These are phyloP conservation scores for Talaromyces rugulosus DNA, from an alignment of 2,329 filamentous ascomycete genomes.

Conservation along the genomic window DNA sequence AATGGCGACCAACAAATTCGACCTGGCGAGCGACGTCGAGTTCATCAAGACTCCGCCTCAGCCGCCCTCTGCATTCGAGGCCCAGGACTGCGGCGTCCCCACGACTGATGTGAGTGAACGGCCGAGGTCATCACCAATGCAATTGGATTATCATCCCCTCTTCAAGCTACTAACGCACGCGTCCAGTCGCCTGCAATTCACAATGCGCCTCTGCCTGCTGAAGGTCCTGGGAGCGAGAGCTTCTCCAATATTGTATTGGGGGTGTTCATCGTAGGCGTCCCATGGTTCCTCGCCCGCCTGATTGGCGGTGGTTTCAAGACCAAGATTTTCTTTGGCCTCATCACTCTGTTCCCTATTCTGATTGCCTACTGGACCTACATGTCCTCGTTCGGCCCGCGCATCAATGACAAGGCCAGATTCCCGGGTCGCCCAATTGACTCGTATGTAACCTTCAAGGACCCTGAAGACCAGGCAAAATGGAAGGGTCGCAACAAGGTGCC, in stretches of 20 bases:
- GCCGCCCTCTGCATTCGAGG: conserved; percentile 46
- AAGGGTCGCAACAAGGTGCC: conserved; percentile 46
- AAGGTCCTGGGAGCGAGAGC: conserved; percentile 73
- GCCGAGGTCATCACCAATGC: neutral
- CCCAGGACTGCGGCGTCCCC: conserved; percentile 56
- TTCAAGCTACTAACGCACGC: neutral
- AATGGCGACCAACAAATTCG: neutral
- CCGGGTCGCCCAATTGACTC: conserved; percentile 84
- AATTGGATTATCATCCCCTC: neutral
- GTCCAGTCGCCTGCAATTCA: conserved; percentile 78
- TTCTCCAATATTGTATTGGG: conserved; percentile 82
- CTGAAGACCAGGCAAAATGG: conserved; percentile 42
- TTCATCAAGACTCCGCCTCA: conserved; percentile 58
- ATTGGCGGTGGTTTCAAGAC: conserved; percentile 82
- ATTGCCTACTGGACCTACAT: conserved; percentile 74
- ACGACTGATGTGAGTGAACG: conserved; percentile 53
- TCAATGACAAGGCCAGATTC: conserved; percentile 83
- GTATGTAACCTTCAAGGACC: conserved; percentile 58
- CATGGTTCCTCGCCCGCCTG: conserved; percentile 76
- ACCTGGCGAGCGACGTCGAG: conserved; percentile 21
- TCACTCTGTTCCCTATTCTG: conserved; percentile 75
- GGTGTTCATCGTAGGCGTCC: conserved; percentile 64
- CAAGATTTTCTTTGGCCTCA: conserved; percentile 75
- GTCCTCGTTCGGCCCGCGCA: conserved; percentile 77
- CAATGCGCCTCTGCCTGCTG: conserved; percentile 88